Conservation (phyloP, 1,284 basidiomycete genomes). For the Moesziomyces sp. region DNA sequence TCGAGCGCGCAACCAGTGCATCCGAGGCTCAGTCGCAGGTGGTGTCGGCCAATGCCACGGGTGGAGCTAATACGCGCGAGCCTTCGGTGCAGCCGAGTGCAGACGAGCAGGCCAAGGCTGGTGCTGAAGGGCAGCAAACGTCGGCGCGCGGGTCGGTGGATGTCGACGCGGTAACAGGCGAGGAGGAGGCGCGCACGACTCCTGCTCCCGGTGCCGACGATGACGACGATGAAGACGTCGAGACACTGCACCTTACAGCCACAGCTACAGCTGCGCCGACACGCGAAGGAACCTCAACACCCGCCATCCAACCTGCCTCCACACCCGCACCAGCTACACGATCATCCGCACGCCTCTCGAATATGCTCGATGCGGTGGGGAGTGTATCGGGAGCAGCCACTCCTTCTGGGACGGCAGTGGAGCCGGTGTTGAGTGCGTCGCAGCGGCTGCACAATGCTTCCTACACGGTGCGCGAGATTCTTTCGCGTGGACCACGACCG, state of each 20-base stretch:
- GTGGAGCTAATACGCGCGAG: constrained; percentile 17
- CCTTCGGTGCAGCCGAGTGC: constrained; percentile 26
- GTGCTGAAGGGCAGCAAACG: neutral
- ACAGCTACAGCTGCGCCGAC: constrained; percentile 40
- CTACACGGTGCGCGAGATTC: constrained; percentile 52
- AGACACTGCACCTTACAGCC: constrained; percentile 48
- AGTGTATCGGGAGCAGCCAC: neutral
- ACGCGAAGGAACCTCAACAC: constrained; percentile 40
- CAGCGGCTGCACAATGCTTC: constrained; percentile 40
- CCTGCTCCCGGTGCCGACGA: constrained; percentile 6
- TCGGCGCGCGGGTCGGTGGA: neutral
- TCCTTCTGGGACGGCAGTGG: neutral
- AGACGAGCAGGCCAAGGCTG: constrained; percentile 9
- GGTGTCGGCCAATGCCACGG: constrained; percentile 19
- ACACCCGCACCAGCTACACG: constrained; percentile 16
- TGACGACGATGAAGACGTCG: constrained; percentile 48
- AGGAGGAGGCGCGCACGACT: neutral
- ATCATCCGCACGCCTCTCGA: constrained; percentile 33
- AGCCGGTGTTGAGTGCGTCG: constrained; percentile 17
- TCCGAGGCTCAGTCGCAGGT: constrained; percentile 3
- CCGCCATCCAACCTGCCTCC: constrained; percentile 21
- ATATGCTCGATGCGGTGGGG: constrained; percentile 5
- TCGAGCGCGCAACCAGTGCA: constrained; percentile 17
- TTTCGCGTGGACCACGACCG: constrained; percentile 77
- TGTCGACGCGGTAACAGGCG: neutral